Evolutionary conservation across 2,329 filamentous ascomycete genomes (phyloP).

Genomic region (Talaromyces sp.): DNA sequence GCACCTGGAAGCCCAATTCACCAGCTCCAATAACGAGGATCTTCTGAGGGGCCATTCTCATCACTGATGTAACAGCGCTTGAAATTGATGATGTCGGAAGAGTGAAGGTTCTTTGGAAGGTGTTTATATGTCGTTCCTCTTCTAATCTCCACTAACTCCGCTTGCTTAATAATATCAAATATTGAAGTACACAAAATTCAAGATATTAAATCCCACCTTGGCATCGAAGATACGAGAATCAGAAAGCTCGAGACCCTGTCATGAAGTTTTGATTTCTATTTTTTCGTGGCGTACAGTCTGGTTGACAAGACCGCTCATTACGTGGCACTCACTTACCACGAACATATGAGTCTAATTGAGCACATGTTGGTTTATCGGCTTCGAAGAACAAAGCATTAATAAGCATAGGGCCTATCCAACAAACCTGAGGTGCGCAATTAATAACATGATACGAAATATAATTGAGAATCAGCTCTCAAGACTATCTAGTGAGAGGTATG

Average conservation of each 20-base stretch:
- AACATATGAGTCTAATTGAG: too few species aligned
- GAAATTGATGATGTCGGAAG: background rate
- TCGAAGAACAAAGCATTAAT: too few species aligned
- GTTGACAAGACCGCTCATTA: background rate
- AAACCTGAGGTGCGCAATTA: too few species aligned
- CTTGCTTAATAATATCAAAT: background rate
- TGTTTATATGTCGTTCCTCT: background rate
- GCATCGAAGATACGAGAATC: background rate
- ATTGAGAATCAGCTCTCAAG: too few species aligned
- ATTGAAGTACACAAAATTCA: background rate
- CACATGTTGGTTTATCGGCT: too few species aligned
- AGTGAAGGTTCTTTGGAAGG: background rate
- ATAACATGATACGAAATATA: too few species aligned
- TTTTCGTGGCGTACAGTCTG: background rate
- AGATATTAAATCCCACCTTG: background rate
- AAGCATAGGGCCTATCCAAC: too few species aligned
- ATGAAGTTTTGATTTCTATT: background rate
- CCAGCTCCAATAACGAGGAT: conserved; percentile 14
- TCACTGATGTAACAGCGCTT: background rate
- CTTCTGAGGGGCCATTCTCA: background rate
- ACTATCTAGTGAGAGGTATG: too few species aligned
- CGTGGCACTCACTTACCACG: background rate
- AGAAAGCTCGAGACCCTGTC: background rate
- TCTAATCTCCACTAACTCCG: background rate
- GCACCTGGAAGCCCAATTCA: conserved; percentile 7